phyloP scores from a whole-genome alignment of 768 basidiomycete genomes.

The Trametes punicea region DNA sequence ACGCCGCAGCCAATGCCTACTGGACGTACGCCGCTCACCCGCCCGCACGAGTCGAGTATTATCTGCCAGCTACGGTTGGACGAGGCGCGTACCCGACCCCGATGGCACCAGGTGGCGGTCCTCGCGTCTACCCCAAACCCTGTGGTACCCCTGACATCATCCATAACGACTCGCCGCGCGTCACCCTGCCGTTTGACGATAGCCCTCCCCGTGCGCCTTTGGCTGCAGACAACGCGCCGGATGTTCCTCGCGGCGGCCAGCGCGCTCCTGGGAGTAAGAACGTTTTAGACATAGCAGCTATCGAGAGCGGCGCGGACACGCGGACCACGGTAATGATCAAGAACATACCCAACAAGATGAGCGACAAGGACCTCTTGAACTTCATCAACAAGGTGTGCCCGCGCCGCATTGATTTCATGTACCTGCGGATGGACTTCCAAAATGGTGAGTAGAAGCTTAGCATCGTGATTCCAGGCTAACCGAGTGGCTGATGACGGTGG shows the following conservation, averaged over 20 bases:
- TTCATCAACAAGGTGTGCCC: conserved; percentile 72
- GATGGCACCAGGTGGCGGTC: not conserved
- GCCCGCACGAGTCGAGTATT: conserved; percentile 15
- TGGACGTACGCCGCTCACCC: conserved; percentile 18
- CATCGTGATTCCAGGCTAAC: not conserved
- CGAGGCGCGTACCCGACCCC: not conserved
- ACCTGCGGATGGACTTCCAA: conserved; percentile 82
- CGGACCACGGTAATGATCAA: conserved; percentile 88
- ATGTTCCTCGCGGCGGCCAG: not conserved
- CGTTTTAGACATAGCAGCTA: conserved; percentile 62
- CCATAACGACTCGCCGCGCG: conserved; percentile 3
- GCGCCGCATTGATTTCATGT: conserved; percentile 81
- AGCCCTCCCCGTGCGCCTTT: not conserved
- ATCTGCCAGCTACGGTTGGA: conserved; percentile 3
- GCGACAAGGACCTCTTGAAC: conserved; percentile 61
- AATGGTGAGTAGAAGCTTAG: conserved; percentile 50
- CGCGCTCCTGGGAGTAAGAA: conserved; percentile 36
- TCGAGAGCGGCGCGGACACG: conserved; percentile 75
- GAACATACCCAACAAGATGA: conserved; percentile 93
- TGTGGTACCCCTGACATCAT: not conserved
- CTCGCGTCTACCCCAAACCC: not conserved
- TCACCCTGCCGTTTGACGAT: conserved; percentile 3
- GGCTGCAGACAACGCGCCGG: not conserved
- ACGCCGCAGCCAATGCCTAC: not conserved
- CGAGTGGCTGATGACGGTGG: not conserved